Evolutionary conservation across 345 rosid genomes (phyloP).

Genomic region (Hibiscus mutabilis): DNA sequence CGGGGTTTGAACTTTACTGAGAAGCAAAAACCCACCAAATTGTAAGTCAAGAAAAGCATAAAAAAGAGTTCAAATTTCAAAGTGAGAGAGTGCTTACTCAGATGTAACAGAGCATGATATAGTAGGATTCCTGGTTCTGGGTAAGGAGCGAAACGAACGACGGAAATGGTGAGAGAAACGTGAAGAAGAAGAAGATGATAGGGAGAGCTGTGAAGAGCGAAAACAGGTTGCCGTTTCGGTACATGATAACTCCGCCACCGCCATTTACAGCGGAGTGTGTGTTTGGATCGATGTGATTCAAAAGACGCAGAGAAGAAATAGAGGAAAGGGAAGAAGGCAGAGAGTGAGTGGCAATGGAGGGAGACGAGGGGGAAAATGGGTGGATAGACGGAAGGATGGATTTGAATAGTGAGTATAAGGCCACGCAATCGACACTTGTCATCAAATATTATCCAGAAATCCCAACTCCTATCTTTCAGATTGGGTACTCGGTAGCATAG

Average conservation of each 20-base stretch:
- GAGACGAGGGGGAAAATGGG: slow-evolving; percentile 1
- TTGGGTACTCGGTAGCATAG: neutral
- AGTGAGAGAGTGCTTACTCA: slow-evolving; percentile 29
- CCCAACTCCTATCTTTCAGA: neutral
- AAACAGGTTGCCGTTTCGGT: slow-evolving; percentile 31
- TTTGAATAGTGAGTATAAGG: slow-evolving; percentile 33
- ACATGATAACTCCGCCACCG: slow-evolving; percentile 59
- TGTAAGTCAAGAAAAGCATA: neutral
- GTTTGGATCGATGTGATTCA: neutral
- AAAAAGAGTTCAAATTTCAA: neutral
- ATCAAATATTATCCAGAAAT: slow-evolving; percentile 20
- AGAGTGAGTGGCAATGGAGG: neutral
- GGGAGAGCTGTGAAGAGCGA: slow-evolving; percentile 45
- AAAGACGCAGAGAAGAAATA: neutral
- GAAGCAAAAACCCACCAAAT: slow-evolving; percentile 1
- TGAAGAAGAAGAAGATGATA: slow-evolving; percentile 41
- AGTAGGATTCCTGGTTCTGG: slow-evolving; percentile 27
- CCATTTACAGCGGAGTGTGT: slow-evolving; percentile 38
- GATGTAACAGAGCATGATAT: slow-evolving; percentile 69
- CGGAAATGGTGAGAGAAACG: slow-evolving; percentile 45
- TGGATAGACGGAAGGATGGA: neutral
- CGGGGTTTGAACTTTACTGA: slow-evolving; percentile 49
- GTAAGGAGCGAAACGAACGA: slow-evolving; percentile 33
- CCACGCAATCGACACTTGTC: slow-evolving; percentile 58
- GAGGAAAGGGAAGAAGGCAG: neutral